These are phyloP conservation scores for Solanum clarkiae DNA, from an alignment of 257 asterid species.

Conservation along the genomic window DNA sequence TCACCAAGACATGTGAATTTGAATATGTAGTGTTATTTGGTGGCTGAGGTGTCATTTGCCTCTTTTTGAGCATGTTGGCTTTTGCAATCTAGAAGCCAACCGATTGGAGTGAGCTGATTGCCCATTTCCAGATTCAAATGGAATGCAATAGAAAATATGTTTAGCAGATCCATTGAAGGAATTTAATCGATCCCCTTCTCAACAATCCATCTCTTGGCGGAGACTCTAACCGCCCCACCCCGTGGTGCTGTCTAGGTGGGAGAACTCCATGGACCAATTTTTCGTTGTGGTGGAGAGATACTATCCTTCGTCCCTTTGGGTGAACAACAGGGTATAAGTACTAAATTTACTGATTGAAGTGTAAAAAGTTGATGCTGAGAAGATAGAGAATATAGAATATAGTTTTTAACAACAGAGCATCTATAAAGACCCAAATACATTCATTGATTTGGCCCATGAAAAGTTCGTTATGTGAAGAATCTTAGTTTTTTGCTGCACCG, in stretches of 20 bases:
- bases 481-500: neutral
- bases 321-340: neutral
- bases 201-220: neutral
- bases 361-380: neutral
- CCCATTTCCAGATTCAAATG: neutral
- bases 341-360: neutral
- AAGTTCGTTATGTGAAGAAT: neutral
- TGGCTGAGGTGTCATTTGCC: neutral
- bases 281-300: neutral
- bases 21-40: neutral
- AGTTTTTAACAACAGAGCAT: neutral
- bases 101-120: neutral
- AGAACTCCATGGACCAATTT: neutral
- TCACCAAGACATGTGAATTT: neutral
- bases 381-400: neutral
- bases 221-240: neutral
- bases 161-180: neutral
- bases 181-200: neutral
- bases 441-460: neutral
- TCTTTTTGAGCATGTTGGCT: neutral
- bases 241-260: neutral
- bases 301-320: neutral
- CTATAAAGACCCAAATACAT: neutral
- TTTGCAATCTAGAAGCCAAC: neutral
- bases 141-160: neutral